phyloP scores from a whole-genome alignment of 306 rosid species.

The Parietaria judaica region DNA sequence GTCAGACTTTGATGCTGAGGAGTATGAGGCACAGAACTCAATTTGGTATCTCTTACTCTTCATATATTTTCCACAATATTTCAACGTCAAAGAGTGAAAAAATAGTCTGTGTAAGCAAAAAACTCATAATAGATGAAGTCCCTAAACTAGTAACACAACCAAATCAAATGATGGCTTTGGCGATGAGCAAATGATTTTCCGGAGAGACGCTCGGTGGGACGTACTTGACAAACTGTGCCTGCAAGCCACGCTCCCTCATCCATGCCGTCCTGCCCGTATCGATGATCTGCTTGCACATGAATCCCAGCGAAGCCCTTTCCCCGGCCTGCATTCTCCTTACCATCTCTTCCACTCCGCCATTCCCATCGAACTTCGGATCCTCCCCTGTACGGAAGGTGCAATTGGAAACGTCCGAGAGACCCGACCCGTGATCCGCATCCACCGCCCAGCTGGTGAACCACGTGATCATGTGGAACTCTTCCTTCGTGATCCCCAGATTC shows the following conservation, averaged over 20 bases:
- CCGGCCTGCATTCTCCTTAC: constrained; percentile 52
- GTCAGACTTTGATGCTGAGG: too few relatives aligned
- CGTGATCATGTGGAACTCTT: constrained; percentile 73
- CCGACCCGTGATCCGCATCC: constrained; percentile 68
- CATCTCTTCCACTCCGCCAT: constrained; percentile 43
- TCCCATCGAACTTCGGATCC: constrained; percentile 35
- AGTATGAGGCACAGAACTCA: too few relatives aligned
- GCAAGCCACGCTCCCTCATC: constrained; percentile 60
- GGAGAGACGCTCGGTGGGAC: constrained; percentile 77
- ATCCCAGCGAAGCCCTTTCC: constrained; percentile 75
- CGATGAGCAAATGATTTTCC: constrained; percentile 77
- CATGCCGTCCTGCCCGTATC: constrained; percentile 84
- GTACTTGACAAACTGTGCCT: constrained; percentile 61
- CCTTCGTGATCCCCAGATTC: constrained; percentile 62
- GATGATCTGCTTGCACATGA: constrained; percentile 89
- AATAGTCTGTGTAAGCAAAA: too few relatives aligned
- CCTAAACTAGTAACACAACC: constrained; percentile 3
- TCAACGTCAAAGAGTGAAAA: neutral
- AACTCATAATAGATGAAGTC: neutral
- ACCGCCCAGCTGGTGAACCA: constrained; percentile 99
- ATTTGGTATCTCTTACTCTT: too few relatives aligned
- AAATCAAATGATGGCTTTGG: constrained; percentile 23
- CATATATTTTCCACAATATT: neutral
- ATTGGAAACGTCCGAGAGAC: constrained; percentile 39
- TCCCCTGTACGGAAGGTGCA: constrained; percentile 30